Evolutionary conservation across 2,329 filamentous ascomycete species (phyloP), one percentile per base, ranked within the genome.

Genomic region (Bimuria novae-zelandiae): DNA sequence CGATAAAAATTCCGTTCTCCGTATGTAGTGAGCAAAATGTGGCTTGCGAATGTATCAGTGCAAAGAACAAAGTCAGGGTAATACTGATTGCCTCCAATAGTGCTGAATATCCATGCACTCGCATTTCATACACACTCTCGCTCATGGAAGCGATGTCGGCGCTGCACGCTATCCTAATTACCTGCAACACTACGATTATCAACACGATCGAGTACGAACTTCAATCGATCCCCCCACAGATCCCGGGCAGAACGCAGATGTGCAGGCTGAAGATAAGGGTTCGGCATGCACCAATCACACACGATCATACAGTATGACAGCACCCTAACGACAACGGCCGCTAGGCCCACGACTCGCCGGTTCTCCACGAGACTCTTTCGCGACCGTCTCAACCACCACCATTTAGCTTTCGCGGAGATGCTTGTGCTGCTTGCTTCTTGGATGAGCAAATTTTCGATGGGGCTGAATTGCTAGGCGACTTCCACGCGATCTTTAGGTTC

Each of bases 261-360:
- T 21, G 25, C 48, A 17, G 48, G 48, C 48, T 52, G 50, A 25
- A 61, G 63, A 65, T 65, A 65, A 65, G 63, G 43, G 37, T n/a
- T 35, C n/a, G 19, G 19, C 3, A 21, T 29, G 21, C 17, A 14
- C 58, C 58, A 58, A 61, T 61, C 53, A 57, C 6, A 30, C 19
- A 39, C 22, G 14, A 14, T 7, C 10, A n/a, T n/a, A n/a, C n/a
- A n/a, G 12, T n/a, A 25, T n/a, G 22, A 42, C 36, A 23, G 42
- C 16, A 12, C 37, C 10, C 39, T 41, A 41, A 27, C 29, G 30
- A n/a, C 33, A 52, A 41, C 55, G 30, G 33, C 35, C 45, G 49
- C 46, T 56, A 52, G 42, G 30, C n/a, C 30, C 52, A 45, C 32
- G 30, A 37, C 39, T 23, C n/a, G 21, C 56, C 21, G 35, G 52